These are phyloP conservation scores for Phytophthora pistaciae DNA, from an alignment of 352 stramenopile genomes.

Conservation along the genomic window DNA sequence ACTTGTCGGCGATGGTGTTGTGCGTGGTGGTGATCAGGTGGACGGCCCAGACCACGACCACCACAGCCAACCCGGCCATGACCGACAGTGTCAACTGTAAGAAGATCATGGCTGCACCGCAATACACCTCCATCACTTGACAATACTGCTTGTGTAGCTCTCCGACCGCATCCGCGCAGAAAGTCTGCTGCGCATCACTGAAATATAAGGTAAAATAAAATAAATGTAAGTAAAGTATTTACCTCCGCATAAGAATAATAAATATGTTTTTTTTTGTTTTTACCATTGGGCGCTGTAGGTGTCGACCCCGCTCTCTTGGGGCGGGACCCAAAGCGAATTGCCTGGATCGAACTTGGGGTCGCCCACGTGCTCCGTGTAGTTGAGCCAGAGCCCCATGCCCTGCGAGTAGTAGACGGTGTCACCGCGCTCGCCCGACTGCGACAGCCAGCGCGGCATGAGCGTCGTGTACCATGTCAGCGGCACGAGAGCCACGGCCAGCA, in stretches of 20 bases:
- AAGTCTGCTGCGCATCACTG: constrained; percentile 45
- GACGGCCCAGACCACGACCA: constrained; percentile 60
- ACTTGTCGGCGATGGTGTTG: constrained; percentile 73
- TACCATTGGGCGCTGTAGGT: constrained; percentile 74
- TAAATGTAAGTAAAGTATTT: background rate
- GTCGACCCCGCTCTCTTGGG: constrained; percentile 64
- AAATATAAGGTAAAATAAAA: background rate
- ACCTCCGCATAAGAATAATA: background rate
- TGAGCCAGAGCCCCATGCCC: constrained; percentile 83
- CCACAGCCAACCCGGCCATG: constrained; percentile 54
- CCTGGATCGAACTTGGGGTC: constrained; percentile 71
- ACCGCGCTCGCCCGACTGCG: constrained; percentile 64
- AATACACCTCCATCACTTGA: constrained; percentile 78
- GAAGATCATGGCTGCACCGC: constrained; percentile 60
- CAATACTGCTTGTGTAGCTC: constrained; percentile 84
- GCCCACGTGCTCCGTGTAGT: constrained; percentile 83
- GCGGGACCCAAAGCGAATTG: constrained; percentile 82
- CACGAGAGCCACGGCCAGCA: constrained; percentile 56
- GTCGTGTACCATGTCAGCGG: constrained; percentile 75
- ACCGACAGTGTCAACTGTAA: constrained; percentile 68
- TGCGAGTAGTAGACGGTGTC: constrained; percentile 74
- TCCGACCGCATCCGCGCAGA: constrained; percentile 60
- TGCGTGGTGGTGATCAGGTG: constrained; percentile 59
- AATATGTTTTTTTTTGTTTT: background rate
- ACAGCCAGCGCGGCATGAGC: constrained; percentile 74